phyloP scores from a whole-genome alignment of 78 protist species.

The Planoprotostelium fungivorum region DNA sequence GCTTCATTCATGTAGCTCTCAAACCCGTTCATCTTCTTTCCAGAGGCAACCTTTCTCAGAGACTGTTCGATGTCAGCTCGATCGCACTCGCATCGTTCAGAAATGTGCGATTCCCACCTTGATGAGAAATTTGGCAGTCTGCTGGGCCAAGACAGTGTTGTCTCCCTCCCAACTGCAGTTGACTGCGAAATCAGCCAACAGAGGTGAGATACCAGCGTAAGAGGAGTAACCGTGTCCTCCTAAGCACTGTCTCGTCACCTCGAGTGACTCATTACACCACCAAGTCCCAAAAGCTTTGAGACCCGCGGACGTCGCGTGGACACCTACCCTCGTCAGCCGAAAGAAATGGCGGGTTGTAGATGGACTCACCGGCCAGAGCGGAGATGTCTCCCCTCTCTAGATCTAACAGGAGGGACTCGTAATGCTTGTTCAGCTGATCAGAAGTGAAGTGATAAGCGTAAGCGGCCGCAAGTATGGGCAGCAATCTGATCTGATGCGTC shows the following conservation, averaged over 20 bases:
- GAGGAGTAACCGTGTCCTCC: conserved; percentile 67
- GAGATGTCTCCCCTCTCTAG: background rate
- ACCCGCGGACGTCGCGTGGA: conserved; percentile 50
- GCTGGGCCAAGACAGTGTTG: conserved; percentile 43
- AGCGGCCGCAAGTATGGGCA: conserved; percentile 52
- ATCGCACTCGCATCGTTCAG: background rate
- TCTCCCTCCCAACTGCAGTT: conserved; percentile 54
- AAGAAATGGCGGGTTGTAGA: too few species aligned
- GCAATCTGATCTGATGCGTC: conserved; percentile 28
- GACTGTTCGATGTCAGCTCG: background rate
- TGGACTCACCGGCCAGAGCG: background rate
- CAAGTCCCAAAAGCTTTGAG: conserved; percentile 32
- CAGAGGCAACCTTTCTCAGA: background rate
- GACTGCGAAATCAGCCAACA: conserved; percentile 32
- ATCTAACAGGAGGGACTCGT: background rate
- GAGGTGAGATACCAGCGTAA: conserved; percentile 27
- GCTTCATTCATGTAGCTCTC: background rate
- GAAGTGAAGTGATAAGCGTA: conserved; percentile 23
- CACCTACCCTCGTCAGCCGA: conserved; percentile 11
- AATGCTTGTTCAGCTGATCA: background rate
- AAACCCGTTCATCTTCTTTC: background rate
- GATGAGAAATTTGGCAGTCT: conserved; percentile 34
- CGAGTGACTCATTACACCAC: conserved; percentile 20
- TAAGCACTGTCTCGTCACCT: conserved; percentile 36
- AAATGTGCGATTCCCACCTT: background rate